A percentile compares a stretch with the other conserved stretches of the same genome.
Evolutionary conservation across 106 monocot species (phyloP).

Genomic region (Gastrodia elata): DNA sequence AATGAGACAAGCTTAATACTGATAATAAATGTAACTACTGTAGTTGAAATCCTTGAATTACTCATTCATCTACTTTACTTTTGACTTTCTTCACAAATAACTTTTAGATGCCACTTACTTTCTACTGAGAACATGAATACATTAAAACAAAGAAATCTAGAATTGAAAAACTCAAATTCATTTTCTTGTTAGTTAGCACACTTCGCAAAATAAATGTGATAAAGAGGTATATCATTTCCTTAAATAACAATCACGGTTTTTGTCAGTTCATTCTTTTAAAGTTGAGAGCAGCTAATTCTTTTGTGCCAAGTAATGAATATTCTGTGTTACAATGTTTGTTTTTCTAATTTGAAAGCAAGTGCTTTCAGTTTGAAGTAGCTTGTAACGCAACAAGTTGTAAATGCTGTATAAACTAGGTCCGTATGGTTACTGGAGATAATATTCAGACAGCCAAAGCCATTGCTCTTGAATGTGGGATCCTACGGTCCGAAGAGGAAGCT

Average conservation of each 20-base stretch:
- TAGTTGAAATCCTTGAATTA: no score
- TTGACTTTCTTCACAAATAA: no score
- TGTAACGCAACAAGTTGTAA: neutral
- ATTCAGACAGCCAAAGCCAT: conserved; percentile 86
- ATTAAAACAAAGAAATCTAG: neutral
- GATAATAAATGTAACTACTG: neutral
- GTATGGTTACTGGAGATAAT: conserved; percentile 92
- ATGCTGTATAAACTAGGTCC: conserved; percentile 35
- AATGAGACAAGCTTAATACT: neutral
- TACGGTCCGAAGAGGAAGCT: conserved; percentile 30
- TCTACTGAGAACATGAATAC: neutral
- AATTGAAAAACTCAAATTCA: neutral
- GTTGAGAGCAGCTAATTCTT: no score
- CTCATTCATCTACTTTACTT: no score
- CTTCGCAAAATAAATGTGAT: neutral
- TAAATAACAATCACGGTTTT: neutral
- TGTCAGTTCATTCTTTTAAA: neutral
- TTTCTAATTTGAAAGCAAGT: neutral
- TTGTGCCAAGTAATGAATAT: neutral
- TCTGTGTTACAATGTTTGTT: neutral
- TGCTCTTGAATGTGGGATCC: conserved; percentile 77
- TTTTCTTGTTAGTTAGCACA: neutral
- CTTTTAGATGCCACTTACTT: neutral
- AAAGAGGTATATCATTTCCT: neutral
- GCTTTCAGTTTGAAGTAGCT: neutral